Conservation (phyloP, 352 stramenopile species). For the Globisporangium splendens region DNA sequence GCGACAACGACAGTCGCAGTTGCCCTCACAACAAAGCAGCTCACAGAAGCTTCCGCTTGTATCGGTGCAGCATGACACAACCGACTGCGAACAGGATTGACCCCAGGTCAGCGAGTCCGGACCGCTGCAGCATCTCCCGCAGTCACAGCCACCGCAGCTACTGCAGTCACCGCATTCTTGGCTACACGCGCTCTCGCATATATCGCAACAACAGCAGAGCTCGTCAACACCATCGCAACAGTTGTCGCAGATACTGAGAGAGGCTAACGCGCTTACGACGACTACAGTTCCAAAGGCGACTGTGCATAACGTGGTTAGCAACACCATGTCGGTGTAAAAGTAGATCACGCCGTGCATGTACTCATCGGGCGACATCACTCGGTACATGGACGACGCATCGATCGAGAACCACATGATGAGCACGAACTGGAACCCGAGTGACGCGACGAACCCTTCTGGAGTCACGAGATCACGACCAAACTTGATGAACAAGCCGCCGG, state of each 20-base stretch:
- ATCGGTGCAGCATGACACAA: too few relatives aligned
- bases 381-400: slow-evolving; percentile 54
- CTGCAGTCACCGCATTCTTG: not conserved
- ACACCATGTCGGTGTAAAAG: slow-evolving; percentile 61
- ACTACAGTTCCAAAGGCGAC: too few relatives aligned
- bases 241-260: too few relatives aligned
- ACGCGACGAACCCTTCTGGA: slow-evolving; percentile 31
- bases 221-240: too few relatives aligned
- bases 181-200: not conserved
- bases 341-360: slow-evolving; percentile 70
- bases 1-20: too few relatives aligned
- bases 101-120: not conserved
- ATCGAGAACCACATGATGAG: slow-evolving; percentile 53
- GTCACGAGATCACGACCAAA: slow-evolving; percentile 30
- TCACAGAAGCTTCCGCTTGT: too few relatives aligned
- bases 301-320: too few relatives aligned
- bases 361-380: slow-evolving; percentile 55
- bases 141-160: not conserved
- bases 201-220: too few relatives aligned
- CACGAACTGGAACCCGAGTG: slow-evolving; percentile 39
- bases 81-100: too few relatives aligned
- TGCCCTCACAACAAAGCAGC: too few relatives aligned
- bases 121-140: not conserved
- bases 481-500: slow-evolving; percentile 23
- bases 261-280: too few relatives aligned